phyloP scores from a whole-genome alignment of 768 basidiomycete genomes.

The Rhodotorula diobovata region DNA sequence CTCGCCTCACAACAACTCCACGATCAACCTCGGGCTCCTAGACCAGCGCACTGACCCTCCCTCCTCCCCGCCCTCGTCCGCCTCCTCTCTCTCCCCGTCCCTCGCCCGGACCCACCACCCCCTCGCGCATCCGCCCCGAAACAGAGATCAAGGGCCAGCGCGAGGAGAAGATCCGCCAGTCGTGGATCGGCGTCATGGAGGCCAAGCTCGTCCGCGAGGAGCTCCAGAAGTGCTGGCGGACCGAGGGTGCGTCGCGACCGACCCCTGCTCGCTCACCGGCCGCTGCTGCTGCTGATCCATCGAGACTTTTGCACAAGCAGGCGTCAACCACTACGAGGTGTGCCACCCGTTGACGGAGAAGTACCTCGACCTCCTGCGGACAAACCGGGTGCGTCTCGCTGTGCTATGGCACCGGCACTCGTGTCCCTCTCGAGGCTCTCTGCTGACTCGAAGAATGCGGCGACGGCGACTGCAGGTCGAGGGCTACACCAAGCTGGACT shows the following conservation, averaged over 20 bases:
- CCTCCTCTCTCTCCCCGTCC: too few relatives aligned
- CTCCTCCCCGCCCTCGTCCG: not conserved
- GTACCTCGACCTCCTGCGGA: constrained; percentile 38
- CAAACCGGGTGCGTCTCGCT: constrained; percentile 31
- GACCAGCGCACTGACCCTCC: not conserved
- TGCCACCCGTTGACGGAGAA: constrained; percentile 39
- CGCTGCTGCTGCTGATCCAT: too few relatives aligned
- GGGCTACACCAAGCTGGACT: constrained; percentile 39
- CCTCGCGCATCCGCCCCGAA: not conserved
- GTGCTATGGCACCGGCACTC: not conserved
- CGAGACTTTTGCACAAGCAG: too few relatives aligned
- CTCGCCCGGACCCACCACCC: not conserved
- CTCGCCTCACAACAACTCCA: too few relatives aligned
- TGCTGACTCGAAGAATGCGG: not conserved
- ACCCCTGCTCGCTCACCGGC: not conserved
- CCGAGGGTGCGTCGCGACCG: constrained; percentile 61
- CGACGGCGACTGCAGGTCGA: constrained; percentile 14
- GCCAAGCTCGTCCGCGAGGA: constrained; percentile 80
- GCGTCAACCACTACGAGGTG: constrained; percentile 40
- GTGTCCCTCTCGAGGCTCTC: not conserved
- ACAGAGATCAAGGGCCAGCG: constrained; percentile 47
- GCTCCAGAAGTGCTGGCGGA: constrained; percentile 78
- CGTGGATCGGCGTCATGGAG: constrained; percentile 94
- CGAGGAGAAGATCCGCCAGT: constrained; percentile 75
- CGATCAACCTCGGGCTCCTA: too few relatives aligned